Conservation (phyloP, 495 filamentous ascomycete genomes). For the Friedmanniomyces endolithicus region DNA sequence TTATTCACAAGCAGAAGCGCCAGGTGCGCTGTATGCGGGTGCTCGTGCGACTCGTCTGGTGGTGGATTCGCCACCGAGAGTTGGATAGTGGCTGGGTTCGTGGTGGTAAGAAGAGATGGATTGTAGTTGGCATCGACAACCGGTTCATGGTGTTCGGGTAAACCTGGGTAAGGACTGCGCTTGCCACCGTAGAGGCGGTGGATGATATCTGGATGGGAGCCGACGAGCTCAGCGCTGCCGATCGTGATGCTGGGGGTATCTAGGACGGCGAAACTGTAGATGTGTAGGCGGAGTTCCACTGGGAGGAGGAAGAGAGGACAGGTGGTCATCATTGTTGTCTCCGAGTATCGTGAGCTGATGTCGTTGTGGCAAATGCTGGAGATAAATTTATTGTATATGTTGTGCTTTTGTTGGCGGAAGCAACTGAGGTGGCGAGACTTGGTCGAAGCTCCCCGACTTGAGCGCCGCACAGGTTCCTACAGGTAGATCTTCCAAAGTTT, state of each 20-base stretch:
- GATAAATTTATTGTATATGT: not conserved
- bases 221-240: constrained; percentile 12
- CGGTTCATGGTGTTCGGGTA: constrained; percentile 16
- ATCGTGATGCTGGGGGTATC: constrained; percentile 18
- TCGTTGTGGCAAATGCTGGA: not conserved
- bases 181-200: constrained; percentile 12
- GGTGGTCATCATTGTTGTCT: not conserved
- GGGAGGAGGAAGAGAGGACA: constrained; percentile 14
- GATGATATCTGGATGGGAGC: constrained; percentile 11
- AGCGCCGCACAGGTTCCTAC: not conserved
- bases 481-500: too few relatives aligned
- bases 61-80: not conserved
- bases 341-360: not conserved
- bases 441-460: not conserved
- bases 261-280: constrained; percentile 21
- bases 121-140: constrained; percentile 10
- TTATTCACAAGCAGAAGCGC: constrained; percentile 13
- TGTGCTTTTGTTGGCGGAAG: not conserved
- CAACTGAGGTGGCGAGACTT: not conserved
- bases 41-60: not conserved
- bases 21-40: not conserved
- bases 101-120: constrained; percentile 7
- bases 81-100: constrained; percentile 6
- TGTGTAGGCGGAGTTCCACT: constrained; percentile 17
- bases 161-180: constrained; percentile 5